Conservation (phyloP, 768 basidiomycete genomes). For the Gloeopeniophorella convolvens region DNA sequence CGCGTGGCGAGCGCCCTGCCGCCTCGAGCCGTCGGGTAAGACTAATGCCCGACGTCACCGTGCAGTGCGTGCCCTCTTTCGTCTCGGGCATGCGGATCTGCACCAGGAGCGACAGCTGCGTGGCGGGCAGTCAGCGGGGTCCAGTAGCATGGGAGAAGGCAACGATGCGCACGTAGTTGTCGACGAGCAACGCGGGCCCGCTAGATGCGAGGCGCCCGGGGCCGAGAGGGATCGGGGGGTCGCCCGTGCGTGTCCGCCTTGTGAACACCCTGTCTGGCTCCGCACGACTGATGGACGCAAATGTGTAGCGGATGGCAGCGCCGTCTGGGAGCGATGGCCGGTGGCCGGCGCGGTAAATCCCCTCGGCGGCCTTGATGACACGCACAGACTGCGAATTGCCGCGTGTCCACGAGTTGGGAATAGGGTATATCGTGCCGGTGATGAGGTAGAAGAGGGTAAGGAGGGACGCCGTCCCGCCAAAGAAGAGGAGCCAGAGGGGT, state of each 20-base stretch:
- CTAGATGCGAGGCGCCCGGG: constrained; percentile 3
- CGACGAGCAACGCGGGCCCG: constrained; percentile 10
- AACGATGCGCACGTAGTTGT: constrained; percentile 2
- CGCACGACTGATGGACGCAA: neutral
- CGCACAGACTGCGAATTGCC: constrained; percentile 1
- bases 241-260: neutral
- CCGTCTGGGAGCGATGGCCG: neutral
- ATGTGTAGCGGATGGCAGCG: neutral
- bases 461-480: constrained; percentile 8
- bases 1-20: neutral
- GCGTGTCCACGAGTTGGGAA: constrained; percentile 4
- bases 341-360: neutral
- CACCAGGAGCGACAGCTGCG: neutral
- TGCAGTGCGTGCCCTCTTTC: constrained; percentile 4
- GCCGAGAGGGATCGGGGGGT: neutral
- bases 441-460: constrained; percentile 11
- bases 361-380: neutral
- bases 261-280: neutral
- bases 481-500: constrained; percentile 15
- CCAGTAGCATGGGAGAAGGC: no score
- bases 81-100: constrained; percentile 10
- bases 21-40: constrained; percentile 2
- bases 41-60: constrained; percentile 8
- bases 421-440: constrained; percentile 10
- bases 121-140: neutral